phyloP scores from a whole-genome alignment of 179 eudicot genomes.

The Dionaea muscipula region DNA sequence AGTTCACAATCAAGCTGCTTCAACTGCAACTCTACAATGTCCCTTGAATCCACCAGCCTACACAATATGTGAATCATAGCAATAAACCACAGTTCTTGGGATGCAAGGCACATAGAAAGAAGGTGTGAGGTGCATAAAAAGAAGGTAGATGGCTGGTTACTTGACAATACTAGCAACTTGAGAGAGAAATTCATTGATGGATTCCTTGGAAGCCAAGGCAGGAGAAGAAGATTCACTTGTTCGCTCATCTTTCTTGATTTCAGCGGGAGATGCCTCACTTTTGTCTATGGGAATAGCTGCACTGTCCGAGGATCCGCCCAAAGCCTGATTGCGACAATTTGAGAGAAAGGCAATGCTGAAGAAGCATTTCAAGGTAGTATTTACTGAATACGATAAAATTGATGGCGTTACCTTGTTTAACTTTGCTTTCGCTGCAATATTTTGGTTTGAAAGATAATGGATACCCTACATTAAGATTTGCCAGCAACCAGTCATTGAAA shows the following conservation, averaged over 20 bases:
- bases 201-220: constrained; percentile 43
- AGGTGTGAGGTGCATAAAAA: no score
- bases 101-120: neutral
- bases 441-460: constrained; percentile 27
- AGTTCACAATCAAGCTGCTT: constrained; percentile 78
- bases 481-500: neutral
- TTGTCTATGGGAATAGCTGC: constrained; percentile 20
- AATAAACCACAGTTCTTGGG: neutral
- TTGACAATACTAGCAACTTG: constrained; percentile 74
- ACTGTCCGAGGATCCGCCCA: constrained; percentile 35
- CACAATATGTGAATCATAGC: neutral
- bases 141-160: constrained; percentile 25
- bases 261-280: constrained; percentile 20
- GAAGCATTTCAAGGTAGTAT: constrained; percentile 20
- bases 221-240: constrained; percentile 24
- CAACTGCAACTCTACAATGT: constrained; percentile 74
- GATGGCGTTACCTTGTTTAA: constrained; percentile 40
- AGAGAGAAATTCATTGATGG: constrained; percentile 55
- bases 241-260: constrained; percentile 26
- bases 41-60: constrained; percentile 92
- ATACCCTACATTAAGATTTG: constrained; percentile 18
- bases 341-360: constrained; percentile 10
- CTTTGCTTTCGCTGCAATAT: constrained; percentile 32
- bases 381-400: constrained; percentile 3
- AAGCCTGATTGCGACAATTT: constrained; percentile 37